Percentiles rank a stretch among this genome's conserved stretches.
Evolutionary conservation across 108 stramenopile species (phyloP).

Genomic region (Asterionellopsis glacialis): DNA sequence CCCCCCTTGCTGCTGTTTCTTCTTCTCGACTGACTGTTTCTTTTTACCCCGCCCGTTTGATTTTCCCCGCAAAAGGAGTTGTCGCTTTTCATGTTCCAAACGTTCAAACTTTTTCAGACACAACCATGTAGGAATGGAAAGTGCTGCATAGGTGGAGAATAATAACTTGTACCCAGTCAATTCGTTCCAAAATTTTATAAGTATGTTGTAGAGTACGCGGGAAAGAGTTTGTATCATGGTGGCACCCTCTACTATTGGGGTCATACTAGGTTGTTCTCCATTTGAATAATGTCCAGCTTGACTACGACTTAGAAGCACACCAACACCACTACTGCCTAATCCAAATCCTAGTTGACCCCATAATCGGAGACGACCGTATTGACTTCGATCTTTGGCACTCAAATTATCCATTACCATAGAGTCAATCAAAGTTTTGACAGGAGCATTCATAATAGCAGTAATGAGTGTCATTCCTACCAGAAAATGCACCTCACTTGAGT

Average conservation of each 20-base stretch:
- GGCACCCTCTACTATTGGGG: not conserved
- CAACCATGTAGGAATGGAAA: constrained; percentile 67
- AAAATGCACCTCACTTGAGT: constrained; percentile 51
- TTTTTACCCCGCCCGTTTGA: constrained; percentile 7
- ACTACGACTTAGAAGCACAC: constrained; percentile 37
- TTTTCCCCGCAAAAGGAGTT: not conserved
- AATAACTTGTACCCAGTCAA: constrained; percentile 73
- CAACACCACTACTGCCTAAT: constrained; percentile 70
- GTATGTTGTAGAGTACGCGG: not conserved
- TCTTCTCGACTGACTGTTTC: constrained; percentile 2
- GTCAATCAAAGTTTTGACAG: constrained; percentile 92
- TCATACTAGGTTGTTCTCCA: not conserved
- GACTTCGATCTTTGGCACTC: constrained; percentile 45
- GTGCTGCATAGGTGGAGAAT: constrained; percentile 59
- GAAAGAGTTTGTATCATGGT: not conserved
- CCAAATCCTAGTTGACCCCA: constrained; percentile 97
- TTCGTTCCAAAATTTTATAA: constrained; percentile 35
- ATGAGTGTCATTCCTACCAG: constrained; percentile 74
- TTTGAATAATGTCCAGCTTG: not conserved
- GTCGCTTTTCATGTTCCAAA: constrained; percentile 20
- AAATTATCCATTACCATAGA: constrained; percentile 81
- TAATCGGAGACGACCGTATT: constrained; percentile 87
- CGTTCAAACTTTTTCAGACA: constrained; percentile 61
- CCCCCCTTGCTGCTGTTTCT: constrained; percentile 19
- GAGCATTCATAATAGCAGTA: constrained; percentile 90